These are phyloP conservation scores for Tetrahymena malaccensis DNA, from an alignment of 73 alveolate genomes.

Conservation along the genomic window DNA sequence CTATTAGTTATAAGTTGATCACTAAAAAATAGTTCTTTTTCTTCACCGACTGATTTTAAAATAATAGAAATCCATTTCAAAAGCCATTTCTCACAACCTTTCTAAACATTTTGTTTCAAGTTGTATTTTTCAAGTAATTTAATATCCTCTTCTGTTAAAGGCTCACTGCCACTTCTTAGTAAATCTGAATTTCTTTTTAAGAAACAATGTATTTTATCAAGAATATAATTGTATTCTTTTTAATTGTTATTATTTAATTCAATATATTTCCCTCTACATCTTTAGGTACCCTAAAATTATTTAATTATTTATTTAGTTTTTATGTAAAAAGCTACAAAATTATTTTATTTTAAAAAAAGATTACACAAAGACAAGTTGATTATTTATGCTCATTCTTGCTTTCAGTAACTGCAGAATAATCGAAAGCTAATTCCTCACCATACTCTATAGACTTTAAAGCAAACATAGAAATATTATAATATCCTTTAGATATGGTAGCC, in stretches of 20 bases:
- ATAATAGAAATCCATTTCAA: slow-evolving; percentile 91
- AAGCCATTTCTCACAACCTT: slow-evolving; percentile 87
- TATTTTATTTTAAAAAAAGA: slow-evolving; percentile 2
- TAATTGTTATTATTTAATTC: slow-evolving; percentile 30
- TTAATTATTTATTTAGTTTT: not conserved
- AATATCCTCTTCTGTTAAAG: slow-evolving; percentile 52
- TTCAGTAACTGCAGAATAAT: slow-evolving; percentile 93
- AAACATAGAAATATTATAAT: slow-evolving; percentile 93
- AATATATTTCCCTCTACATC: slow-evolving; percentile 76
- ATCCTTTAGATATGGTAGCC: slow-evolving; percentile 78
- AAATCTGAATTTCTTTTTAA: slow-evolving; percentile 80
- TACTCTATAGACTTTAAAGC: slow-evolving; percentile 85
- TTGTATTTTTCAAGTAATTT: slow-evolving; percentile 58
- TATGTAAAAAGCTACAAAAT: not conserved
- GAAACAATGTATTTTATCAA: slow-evolving; percentile 85
- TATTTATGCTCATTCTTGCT: slow-evolving; percentile 86
- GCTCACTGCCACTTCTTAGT: slow-evolving; percentile 66
- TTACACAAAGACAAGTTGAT: slow-evolving; percentile 92
- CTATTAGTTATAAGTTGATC: slow-evolving; percentile 46
- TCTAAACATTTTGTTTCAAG: slow-evolving; percentile 64
- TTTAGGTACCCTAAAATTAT: slow-evolving; percentile 36
- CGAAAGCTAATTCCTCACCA: slow-evolving; percentile 96
- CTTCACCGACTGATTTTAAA: slow-evolving; percentile 75
- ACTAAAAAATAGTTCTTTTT: slow-evolving; percentile 40
- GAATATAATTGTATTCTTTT: slow-evolving; percentile 61